Percentiles rank a stretch among this genome's conserved stretches.
These are phyloP conservation scores for Luffa acutangula DNA, from an alignment of 306 rosid species.

Conservation along the genomic window DNA sequence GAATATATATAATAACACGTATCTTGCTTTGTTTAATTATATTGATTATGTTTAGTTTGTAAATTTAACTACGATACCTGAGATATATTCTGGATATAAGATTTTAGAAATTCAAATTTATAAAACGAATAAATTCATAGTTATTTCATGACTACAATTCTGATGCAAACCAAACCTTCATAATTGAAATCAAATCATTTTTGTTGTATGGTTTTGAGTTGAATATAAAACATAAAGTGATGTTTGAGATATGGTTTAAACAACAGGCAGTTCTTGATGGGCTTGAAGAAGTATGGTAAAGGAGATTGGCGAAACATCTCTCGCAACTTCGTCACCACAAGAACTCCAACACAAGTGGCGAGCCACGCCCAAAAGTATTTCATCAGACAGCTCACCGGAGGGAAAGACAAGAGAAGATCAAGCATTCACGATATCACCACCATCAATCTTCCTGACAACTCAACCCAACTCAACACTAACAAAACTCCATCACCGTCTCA, in stretches of 20 bases:
- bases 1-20: background rate
- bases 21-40: background rate
- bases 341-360: conserved; percentile 12
- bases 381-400: background rate
- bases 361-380: conserved; percentile 12
- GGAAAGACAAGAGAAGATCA: conserved; percentile 11
- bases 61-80: background rate
- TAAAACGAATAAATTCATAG: too few species aligned
- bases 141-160: too few species aligned
- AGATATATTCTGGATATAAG: background rate
- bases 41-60: background rate
- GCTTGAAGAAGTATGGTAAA: conserved; percentile 6
- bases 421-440: conserved; percentile 12
- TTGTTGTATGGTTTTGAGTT: background rate
- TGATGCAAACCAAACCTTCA: background rate
- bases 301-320: conserved; percentile 15
- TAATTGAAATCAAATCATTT: background rate
- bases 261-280: conserved; percentile 1
- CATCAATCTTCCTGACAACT: background rate
- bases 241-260: background rate
- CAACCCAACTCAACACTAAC: background rate
- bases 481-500: background rate
- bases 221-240: background rate
- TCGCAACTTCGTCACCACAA: conserved; percentile 1
- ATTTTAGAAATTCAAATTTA: too few species aligned